phyloP scores from a whole-genome alignment of 1,284 basidiomycete genomes.

The Sanghuangporus sanghuang region DNA sequence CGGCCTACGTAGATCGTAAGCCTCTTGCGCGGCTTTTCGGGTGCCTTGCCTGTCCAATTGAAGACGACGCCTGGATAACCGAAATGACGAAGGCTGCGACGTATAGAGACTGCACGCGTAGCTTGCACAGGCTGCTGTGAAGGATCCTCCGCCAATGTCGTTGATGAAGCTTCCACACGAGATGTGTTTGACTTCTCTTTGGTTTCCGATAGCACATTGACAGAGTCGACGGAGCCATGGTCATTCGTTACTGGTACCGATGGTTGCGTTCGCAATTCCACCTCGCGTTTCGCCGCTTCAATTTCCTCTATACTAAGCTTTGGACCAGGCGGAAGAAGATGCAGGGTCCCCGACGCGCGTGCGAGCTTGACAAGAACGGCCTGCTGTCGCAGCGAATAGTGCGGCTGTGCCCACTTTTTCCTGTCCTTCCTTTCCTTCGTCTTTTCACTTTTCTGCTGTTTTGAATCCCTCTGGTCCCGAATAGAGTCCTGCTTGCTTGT shows the following conservation, averaged over 20 bases:
- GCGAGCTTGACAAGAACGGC: slow-evolving; percentile 74
- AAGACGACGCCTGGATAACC: slow-evolving; percentile 18
- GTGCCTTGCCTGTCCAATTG: slow-evolving; percentile 30
- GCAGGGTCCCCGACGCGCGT: slow-evolving; percentile 29
- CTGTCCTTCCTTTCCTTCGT: background rate
- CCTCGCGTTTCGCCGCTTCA: background rate
- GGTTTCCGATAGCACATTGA: background rate
- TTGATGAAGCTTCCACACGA: background rate
- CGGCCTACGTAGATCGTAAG: slow-evolving; percentile 63
- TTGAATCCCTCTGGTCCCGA: background rate
- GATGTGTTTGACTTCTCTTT: background rate
- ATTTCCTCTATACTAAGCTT: slow-evolving; percentile 13
- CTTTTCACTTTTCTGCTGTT: background rate
- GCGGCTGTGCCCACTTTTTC: slow-evolving; percentile 56
- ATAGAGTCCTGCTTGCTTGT: background rate
- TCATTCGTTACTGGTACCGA: background rate
- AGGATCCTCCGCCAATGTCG: background rate
- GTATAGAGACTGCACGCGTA: background rate
- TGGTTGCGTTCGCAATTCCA: background rate
- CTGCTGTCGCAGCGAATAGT: slow-evolving; percentile 68
- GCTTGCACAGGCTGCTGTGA: no score
- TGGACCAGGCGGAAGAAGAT: slow-evolving; percentile 20
- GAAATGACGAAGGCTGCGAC: background rate
- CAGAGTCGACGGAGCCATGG: background rate
- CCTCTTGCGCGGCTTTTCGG: slow-evolving; percentile 54